Base-by-base conservation (phyloP, 306 rosid genomes). In the Quercus ilex region DNA sequence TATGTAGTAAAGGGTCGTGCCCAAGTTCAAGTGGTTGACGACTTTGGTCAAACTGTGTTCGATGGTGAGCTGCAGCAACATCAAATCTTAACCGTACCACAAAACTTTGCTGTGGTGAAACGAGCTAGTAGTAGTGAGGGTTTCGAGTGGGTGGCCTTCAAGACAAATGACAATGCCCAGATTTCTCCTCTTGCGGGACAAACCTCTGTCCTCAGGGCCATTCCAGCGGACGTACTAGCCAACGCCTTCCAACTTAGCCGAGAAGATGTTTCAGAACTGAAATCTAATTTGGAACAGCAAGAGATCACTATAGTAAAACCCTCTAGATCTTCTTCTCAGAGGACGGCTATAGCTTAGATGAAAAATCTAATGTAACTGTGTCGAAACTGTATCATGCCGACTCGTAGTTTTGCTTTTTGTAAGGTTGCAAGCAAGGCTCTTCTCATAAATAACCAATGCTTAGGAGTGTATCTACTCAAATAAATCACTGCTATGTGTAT, bases 141-240 rank as follows among this genome's bases (percentile, higher is more conserved):
- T 46, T 91, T 89, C 79, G 51, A 41, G 46, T 91, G 87, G 74
- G 76, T 90, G 6, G 6, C 91, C 7, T 93, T 93, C 86, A 90
- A 85, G 88, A 28, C 93, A 0, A 71, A 82, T 65, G 89, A 82
- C 14, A 51, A 9, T 1, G 88, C 97, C 3, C 15, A 14, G 65
- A 71, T 82, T 0, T 85, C 43, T 43, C 80, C 85, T 4, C 78
- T 93, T 4, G 91, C 86, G 0, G 98, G 97, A 0, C 7, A 68
- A 26, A 58, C 65, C 12, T 87, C 92, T 0, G 41, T 12, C 15
- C 6, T 93, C 4, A 43, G 67, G 31, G 86, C 81, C 3, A 1
- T 89, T 63, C 97, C 92, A 0, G 81, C 71, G 41, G 87, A 89
- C 0, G 94, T 93, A 10, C 35, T 90, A 2, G 80, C 82, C 1